Conservation (phyloP, 352 stramenopile genomes). For the Phytophthora sp. region DNA sequence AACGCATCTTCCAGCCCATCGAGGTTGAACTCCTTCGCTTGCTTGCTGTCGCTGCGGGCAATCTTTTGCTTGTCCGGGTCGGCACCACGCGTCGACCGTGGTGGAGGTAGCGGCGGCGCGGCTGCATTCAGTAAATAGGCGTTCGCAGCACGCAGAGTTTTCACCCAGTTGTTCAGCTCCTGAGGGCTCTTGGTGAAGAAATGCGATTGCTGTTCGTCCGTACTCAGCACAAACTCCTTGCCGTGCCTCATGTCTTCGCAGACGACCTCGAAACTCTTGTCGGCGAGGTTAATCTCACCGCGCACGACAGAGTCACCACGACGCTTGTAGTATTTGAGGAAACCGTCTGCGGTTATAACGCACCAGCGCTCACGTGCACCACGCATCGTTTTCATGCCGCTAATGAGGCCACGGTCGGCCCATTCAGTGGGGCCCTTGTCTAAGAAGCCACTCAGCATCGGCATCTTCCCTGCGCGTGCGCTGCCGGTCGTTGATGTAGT, state of each 20-base stretch:
- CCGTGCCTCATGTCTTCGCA: conserved; percentile 77
- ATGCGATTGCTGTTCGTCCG: conserved; percentile 84
- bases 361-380: conserved; percentile 86
- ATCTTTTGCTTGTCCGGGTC: conserved; percentile 30
- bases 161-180: conserved; percentile 83
- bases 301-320: conserved; percentile 83
- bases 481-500: conserved; percentile 19
- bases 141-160: conserved; percentile 73
- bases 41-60: conserved; percentile 27
- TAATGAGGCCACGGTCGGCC: conserved; percentile 76
- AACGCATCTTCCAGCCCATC: conserved; percentile 47
- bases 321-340: conserved; percentile 89
- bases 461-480: conserved; percentile 55
- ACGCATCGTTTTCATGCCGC: conserved; percentile 88
- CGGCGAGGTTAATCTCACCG: conserved; percentile 80
- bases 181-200: conserved; percentile 82
- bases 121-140: conserved; percentile 60
- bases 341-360: conserved; percentile 72
- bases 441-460: conserved; percentile 76
- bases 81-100: conserved; percentile 29
- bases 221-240: conserved; percentile 84
- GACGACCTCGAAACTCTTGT: conserved; percentile 83
- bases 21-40: conserved; percentile 45
- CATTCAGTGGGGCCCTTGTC: conserved; percentile 90
- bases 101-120: conserved; percentile 31